Conservation (phyloP, 345 rosid genomes). For the Syzygium jambos region DNA sequence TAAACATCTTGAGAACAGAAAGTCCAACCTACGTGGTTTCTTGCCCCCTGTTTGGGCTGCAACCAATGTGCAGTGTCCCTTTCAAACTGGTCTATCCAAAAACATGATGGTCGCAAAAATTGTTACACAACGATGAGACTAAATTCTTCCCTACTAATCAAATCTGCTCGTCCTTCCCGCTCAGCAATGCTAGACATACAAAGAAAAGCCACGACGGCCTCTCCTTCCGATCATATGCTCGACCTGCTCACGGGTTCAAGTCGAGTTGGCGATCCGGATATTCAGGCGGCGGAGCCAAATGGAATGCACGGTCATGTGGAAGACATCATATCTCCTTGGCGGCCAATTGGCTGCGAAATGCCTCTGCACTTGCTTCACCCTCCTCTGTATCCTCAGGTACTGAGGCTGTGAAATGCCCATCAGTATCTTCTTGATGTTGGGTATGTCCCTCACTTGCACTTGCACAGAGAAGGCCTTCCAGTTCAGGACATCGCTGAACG, state of each 20-base stretch:
- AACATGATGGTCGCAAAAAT: neutral
- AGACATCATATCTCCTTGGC: slow-evolving; percentile 23
- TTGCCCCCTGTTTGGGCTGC: neutral
- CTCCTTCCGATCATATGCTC: neutral
- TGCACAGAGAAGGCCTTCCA: slow-evolving; percentile 52
- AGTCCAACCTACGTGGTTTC: neutral
- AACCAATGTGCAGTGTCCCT: neutral
- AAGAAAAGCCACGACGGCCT: neutral
- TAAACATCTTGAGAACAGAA: neutral
- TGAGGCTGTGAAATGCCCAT: slow-evolving; percentile 15
- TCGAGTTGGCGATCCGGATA: neutral
- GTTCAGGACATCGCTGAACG: slow-evolving; percentile 51
- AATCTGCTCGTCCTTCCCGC: neutral
- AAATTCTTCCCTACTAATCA: neutral
- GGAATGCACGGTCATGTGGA: slow-evolving; percentile 29
- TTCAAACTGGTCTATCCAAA: neutral
- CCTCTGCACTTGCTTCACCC: slow-evolving; percentile 31
- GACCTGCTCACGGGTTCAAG: neutral
- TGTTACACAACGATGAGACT: neutral
- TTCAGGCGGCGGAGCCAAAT: slow-evolving; percentile 37
- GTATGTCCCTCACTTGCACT: slow-evolving; percentile 28
- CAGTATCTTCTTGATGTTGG: slow-evolving; percentile 31
- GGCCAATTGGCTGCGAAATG: slow-evolving; percentile 26
- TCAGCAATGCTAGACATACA: neutral
- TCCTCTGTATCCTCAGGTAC: slow-evolving; percentile 27